Percentiles rank a stretch among this genome's conserved stretches.
Conservation (phyloP, 139 green algal species). For the Chlorella sp. region DNA sequence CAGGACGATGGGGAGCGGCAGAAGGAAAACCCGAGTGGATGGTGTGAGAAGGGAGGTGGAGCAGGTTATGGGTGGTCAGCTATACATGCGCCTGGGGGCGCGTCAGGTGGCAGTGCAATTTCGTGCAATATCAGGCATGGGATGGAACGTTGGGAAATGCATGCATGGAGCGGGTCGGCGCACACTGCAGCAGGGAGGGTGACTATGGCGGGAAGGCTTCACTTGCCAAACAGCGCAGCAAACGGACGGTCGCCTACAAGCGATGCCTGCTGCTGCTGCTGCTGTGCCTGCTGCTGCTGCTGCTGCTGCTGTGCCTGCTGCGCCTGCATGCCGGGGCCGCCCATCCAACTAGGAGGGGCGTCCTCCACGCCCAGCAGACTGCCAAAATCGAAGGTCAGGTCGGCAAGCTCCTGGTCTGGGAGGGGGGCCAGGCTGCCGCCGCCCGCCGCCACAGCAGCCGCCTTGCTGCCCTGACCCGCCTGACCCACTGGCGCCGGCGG, state of each 20-base stretch:
- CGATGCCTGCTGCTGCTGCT: background rate
- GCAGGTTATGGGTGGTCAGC: too few species aligned
- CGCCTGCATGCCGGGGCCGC: background rate
- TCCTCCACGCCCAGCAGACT: constrained; percentile 25
- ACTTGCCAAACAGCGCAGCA: constrained; percentile 21
- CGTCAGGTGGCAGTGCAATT: too few species aligned
- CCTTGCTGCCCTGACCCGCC: background rate
- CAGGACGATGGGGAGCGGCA: too few species aligned
- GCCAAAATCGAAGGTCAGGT: constrained; percentile 30
- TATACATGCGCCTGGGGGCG: too few species aligned
- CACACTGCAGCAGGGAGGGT: too few species aligned
- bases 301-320: background rate
- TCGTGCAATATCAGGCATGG: too few species aligned
- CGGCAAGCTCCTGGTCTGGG: background rate
- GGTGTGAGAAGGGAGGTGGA: too few species aligned
- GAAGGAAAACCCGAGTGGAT: too few species aligned
- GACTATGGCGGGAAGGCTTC: background rate
- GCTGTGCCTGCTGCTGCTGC: background rate
- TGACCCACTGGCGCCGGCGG: background rate
- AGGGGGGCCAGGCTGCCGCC: background rate
- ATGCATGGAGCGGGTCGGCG: too few species aligned
- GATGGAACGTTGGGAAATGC: too few species aligned
- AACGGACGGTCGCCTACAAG: constrained; percentile 8
- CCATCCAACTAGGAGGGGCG: constrained; percentile 7
- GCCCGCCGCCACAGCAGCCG: background rate